A percentile compares a stretch with the other conserved stretches of the same genome.
These are phyloP conservation scores for Melanogaster broomeanus DNA, from an alignment of 768 basidiomycete species.

Conservation along the genomic window DNA sequence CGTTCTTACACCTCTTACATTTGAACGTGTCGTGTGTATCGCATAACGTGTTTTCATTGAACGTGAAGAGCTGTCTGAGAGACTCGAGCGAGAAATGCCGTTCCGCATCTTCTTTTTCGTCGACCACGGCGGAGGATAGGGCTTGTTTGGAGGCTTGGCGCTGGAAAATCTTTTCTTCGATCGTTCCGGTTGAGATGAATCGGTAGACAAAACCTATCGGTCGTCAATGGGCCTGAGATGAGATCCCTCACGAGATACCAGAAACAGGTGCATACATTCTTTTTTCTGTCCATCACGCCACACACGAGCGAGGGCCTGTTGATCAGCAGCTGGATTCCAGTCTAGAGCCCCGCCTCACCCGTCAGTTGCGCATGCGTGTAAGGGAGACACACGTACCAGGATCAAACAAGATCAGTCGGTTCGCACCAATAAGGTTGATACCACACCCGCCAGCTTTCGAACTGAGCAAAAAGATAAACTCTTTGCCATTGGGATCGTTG, in stretches of 20 bases:
- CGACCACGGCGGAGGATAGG: conserved; percentile 96
- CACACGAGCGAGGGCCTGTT: conserved; percentile 96
- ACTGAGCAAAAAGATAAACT: conserved; percentile 92
- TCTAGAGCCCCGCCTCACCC: conserved; percentile 46
- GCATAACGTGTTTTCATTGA: conserved; percentile 82
- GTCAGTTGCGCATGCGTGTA: neutral
- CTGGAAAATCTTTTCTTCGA: conserved; percentile 99
- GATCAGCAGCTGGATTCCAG: conserved; percentile 98
- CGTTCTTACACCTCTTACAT: conserved; percentile 87
- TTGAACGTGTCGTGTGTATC: conserved; percentile 99
- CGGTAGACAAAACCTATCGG: conserved; percentile 91
- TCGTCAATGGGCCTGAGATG: neutral
- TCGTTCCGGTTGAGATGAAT: conserved; percentile 95
- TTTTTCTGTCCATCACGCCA: conserved; percentile 99
- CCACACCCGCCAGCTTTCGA: conserved; percentile 96
- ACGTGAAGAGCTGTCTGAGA: conserved; percentile 87
- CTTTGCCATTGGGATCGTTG: conserved; percentile 89
- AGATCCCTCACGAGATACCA: neutral
- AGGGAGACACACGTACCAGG: conserved; percentile 57
- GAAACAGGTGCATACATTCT: conserved; percentile 67
- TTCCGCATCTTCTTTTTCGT: conserved; percentile 94
- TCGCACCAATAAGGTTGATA: conserved; percentile 96
- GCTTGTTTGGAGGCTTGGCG: conserved; percentile 96
- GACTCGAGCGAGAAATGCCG: conserved; percentile 92
- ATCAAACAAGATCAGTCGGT: conserved; percentile 93